Evolutionary conservation across 140 eudicot genomes (phyloP).

Genomic region (Anethum foeniculum): DNA sequence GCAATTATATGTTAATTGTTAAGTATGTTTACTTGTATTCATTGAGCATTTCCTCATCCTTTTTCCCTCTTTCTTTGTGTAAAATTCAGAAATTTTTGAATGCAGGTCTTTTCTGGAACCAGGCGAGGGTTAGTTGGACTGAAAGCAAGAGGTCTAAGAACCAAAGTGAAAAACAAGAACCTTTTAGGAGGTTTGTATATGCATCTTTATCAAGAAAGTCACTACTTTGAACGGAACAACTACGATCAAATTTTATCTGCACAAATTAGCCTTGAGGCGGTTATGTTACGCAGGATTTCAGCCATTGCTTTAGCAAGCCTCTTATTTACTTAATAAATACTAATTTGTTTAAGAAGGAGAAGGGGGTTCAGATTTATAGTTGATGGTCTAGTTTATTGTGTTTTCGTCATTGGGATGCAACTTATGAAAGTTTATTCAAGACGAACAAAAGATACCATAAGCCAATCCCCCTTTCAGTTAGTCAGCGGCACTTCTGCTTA

Average conservation of each 20-base stretch:
- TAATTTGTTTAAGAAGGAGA: too few relatives aligned
- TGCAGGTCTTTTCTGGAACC: conserved; percentile 52
- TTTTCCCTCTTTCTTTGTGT: not conserved
- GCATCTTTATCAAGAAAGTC: too few relatives aligned
- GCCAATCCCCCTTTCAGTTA: conserved; percentile 57
- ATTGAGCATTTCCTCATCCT: not conserved
- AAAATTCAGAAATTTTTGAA: conserved; percentile 12
- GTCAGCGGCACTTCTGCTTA: conserved; percentile 17
- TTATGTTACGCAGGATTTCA: too few relatives aligned
- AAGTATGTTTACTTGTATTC: not conserved
- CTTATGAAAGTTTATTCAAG: conserved; percentile 48
- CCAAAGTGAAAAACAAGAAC: conserved; percentile 26
- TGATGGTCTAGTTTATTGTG: conserved; percentile 1
- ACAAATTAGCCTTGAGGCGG: too few relatives aligned
- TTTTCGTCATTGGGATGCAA: conserved; percentile 42
- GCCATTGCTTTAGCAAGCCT: too few relatives aligned
- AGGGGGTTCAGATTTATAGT: not conserved
- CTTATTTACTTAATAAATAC: too few relatives aligned
- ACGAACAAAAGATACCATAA: conserved; percentile 40
- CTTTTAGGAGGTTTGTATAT: conserved; percentile 4
- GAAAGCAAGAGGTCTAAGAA: conserved; percentile 27
- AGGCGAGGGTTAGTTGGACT: too few relatives aligned
- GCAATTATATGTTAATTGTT: too few relatives aligned
- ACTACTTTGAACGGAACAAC: too few relatives aligned
- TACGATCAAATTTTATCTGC: too few relatives aligned